A percentile compares a stretch with the other conserved stretches of the same genome.
phyloP scores from a whole-genome alignment of 257 asterid genomes.

The Solanum clarkiae region DNA sequence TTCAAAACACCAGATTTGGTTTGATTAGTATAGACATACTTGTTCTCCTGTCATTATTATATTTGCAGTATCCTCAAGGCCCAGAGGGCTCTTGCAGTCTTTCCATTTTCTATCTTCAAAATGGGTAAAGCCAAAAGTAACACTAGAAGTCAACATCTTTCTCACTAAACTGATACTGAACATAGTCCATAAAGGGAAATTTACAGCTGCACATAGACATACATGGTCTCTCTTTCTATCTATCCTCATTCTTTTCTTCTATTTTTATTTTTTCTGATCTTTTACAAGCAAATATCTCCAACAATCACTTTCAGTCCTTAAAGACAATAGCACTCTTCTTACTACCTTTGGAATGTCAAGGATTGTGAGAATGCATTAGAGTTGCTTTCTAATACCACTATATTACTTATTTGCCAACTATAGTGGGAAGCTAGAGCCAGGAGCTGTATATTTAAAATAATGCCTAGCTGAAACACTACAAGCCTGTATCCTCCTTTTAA shows the following conservation, averaged over 20 bases:
- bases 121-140: background rate
- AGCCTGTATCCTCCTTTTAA: background rate
- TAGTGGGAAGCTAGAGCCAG: background rate
- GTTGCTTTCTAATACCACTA: background rate
- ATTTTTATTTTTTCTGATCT: background rate
- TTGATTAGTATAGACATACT: background rate
- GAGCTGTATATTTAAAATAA: background rate
- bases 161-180: background rate
- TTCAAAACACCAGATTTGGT: background rate
- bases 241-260: background rate
- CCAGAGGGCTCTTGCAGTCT: background rate
- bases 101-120: background rate
- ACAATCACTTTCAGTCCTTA: background rate
- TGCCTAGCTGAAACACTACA: background rate
- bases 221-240: background rate
- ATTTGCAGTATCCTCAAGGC: background rate
- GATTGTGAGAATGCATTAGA: background rate
- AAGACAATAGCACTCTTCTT: background rate
- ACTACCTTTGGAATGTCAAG: background rate
- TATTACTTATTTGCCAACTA: background rate
- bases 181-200: background rate
- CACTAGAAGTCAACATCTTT: background rate
- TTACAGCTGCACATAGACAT: background rate
- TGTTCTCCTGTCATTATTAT: background rate
- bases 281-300: background rate